phyloP scores from a whole-genome alignment of 2,329 filamentous ascomycete genomes.

The Hymenoscyphus albidus region DNA sequence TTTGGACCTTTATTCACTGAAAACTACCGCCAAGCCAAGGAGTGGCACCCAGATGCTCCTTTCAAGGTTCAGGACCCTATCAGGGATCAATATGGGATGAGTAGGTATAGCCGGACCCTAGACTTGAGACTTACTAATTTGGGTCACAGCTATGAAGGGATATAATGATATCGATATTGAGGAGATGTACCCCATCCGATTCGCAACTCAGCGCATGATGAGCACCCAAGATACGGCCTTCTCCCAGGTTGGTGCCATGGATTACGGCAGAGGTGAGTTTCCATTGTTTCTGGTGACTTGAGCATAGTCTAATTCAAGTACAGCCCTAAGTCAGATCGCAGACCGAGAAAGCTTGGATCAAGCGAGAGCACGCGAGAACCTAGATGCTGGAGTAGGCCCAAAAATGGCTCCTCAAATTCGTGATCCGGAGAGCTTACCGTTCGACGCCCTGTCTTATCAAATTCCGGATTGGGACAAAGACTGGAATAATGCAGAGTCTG shows the following conservation, averaged over 20 bases:
- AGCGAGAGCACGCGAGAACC: background rate
- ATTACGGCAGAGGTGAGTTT: background rate
- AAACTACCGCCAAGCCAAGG: background rate
- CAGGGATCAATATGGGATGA: slow-evolving; percentile 1
- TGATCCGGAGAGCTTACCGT: too few relatives aligned
- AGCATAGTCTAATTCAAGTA: background rate
- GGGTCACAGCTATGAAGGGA: background rate
- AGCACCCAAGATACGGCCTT: background rate
- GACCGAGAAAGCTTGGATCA: background rate
- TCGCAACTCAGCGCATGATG: background rate
- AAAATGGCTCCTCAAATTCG: background rate
- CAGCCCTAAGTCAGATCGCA: background rate
- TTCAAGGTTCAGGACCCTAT: background rate
- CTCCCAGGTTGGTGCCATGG: background rate
- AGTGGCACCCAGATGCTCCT: background rate
- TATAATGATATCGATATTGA: background rate
- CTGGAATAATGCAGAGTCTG: too few relatives aligned
- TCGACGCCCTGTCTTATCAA: too few relatives aligned
- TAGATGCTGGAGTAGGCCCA: background rate
- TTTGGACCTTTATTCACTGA: slow-evolving; percentile 4
- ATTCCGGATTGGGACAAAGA: too few relatives aligned
- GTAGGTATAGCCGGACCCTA: slow-evolving; percentile 5
- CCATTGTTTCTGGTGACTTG: background rate
- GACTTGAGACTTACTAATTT: background rate
- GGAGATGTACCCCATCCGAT: background rate